Evolutionary conservation across 176 grass and related monocot species (phyloP).

Genomic region (Triticum urartu): DNA sequence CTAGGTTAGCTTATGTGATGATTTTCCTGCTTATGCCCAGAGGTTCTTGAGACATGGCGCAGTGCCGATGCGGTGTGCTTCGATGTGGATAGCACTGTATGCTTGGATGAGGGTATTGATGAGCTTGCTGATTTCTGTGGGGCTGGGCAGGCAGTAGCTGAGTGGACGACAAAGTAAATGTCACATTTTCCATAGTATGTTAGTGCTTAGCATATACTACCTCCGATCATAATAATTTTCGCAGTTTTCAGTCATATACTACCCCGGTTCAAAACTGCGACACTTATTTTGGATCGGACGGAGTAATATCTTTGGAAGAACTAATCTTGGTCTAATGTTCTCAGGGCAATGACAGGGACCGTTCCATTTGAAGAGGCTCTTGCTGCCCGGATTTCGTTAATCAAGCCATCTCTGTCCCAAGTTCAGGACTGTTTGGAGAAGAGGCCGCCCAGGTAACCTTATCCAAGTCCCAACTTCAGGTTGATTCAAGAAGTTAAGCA

Average conservation of each 20-base stretch:
- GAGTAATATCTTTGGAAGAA: background rate
- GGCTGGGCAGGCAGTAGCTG: slow-evolving; percentile 73
- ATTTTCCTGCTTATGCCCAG: slow-evolving; percentile 12
- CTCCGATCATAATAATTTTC: no score
- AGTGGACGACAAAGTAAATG: slow-evolving; percentile 44
- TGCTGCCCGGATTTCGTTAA: background rate
- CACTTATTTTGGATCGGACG: no score
- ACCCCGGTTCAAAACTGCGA: no score
- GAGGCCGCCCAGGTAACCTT: slow-evolving; percentile 3
- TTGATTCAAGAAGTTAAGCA: background rate
- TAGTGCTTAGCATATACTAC: background rate
- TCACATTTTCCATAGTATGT: background rate
- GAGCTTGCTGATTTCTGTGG: slow-evolving; percentile 86
- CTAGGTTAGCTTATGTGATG: background rate
- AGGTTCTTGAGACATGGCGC: slow-evolving; percentile 51
- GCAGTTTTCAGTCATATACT: no score
- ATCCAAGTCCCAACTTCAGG: background rate
- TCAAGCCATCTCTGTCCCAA: slow-evolving; percentile 11
- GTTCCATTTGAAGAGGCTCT: slow-evolving; percentile 8
- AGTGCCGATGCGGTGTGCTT: slow-evolving; percentile 75
- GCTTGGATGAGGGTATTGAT: slow-evolving; percentile 87
- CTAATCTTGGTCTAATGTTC: background rate
- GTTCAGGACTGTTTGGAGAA: background rate
- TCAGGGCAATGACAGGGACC: slow-evolving; percentile 3
- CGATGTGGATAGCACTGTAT: slow-evolving; percentile 91